Evolutionary conservation across 1,284 basidiomycete genomes (phyloP), one percentile per base, ranked within the genome.

Genomic region (Ustilago nuda): DNA sequence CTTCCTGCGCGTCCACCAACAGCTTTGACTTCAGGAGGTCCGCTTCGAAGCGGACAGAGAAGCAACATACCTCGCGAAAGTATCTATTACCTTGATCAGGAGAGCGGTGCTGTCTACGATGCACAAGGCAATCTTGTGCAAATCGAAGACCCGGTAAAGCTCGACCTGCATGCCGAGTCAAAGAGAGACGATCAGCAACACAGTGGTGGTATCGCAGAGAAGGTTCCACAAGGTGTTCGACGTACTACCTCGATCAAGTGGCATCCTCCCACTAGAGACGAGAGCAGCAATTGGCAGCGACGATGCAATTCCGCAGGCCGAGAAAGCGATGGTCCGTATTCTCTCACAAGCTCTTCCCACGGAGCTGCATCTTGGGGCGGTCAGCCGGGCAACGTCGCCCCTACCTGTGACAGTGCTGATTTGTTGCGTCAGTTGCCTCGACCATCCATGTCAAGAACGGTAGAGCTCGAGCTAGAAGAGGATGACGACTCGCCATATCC

Each of bases 401-500:
- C 51, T 7, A 68, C 61, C 17, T 68, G 58, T 4, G 72, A 75
- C 53, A 75, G 67, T 23, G 52, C 46, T 2, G 67, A 71, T 27
- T 37, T 75, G 32, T 61, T 75, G 1, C 53, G 64, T 6, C 32
- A 33, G 11, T 8, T 54, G 55, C 60, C 61, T 4, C 54, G 43
- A n/a, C 61, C 61, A 30, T 57, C 53, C 8, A 63, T 60, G 27
- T 50, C 64, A 0, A 52, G 68, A 33, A 54, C 59, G 23, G 63
- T 76, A 17, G 70, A 76, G 51, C 62, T 78, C 23, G 76, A 78
- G 57, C 51, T 63, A 2, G 72, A 78, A 58, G 59, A 63, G 17
- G 78, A 82, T 27, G 79, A 83, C 12, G 82, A 84, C 48, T 82
- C 80, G 33, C 81, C 81, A 0, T 84, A 83, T 43, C 61, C 72